Conservation (phyloP, 768 basidiomycete genomes). For the Tylopilus balloui region DNA sequence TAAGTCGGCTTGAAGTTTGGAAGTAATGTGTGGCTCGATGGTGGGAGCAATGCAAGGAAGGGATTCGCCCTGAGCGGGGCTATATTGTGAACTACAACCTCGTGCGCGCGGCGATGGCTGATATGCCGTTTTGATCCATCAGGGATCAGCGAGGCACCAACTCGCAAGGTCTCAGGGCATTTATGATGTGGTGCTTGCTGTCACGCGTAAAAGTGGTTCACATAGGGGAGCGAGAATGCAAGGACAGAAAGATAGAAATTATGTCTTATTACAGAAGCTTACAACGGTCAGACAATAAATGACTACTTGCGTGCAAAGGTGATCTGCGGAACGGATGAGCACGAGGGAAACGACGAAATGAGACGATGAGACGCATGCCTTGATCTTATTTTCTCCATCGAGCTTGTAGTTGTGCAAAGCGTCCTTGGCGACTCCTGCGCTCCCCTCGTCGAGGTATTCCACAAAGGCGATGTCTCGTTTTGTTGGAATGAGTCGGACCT, state of each 20-base stretch:
- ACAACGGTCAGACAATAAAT: constrained; percentile 27
- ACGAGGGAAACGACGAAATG: background rate
- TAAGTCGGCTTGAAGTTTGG: constrained; percentile 6
- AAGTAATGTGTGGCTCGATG: constrained; percentile 3
- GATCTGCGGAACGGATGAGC: constrained; percentile 40
- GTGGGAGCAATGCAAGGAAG: constrained; percentile 6
- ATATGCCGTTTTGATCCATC: constrained; percentile 7
- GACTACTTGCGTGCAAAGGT: constrained; percentile 70
- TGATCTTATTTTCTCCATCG: constrained; percentile 98
- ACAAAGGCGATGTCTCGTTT: constrained; percentile 99
- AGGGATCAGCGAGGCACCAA: constrained; percentile 20
- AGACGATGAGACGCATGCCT: constrained; percentile 45
- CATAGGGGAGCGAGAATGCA: constrained; percentile 10
- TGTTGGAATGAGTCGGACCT: constrained; percentile 97
- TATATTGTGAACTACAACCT: background rate
- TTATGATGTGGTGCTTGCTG: constrained; percentile 23
- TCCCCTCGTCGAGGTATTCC: constrained; percentile 91
- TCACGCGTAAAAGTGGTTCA: constrained; percentile 25
- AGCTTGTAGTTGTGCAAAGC: constrained; percentile 97
- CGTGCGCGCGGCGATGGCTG: constrained; percentile 6
- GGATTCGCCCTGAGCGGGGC: background rate
- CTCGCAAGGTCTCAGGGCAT: constrained; percentile 23
- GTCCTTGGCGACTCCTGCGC: constrained; percentile 88
- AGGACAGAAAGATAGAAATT: constrained; percentile 17
- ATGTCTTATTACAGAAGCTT: constrained; percentile 31